phyloP scores from a whole-genome alignment of 2,329 filamentous ascomycete species.

The Onygena corvina region DNA sequence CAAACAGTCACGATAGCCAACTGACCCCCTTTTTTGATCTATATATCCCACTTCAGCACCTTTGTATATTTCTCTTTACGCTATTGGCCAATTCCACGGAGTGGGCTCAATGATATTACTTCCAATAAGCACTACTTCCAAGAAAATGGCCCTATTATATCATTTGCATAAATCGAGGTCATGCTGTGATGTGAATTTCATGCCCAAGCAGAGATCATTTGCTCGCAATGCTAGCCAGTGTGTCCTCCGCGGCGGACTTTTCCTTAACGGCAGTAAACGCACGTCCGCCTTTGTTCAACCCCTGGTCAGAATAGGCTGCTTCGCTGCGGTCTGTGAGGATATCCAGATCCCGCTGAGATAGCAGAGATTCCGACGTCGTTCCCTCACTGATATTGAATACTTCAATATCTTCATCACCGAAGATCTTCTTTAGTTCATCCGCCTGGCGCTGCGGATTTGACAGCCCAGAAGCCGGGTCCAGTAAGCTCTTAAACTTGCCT shows the following conservation, averaged over 20 bases:
- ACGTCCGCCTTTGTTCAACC: slow-evolving; percentile 47
- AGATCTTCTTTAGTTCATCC: slow-evolving; percentile 49
- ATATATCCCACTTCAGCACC: neutral
- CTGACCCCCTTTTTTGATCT: neutral
- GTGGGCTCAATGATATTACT: neutral
- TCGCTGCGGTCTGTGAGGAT: slow-evolving; percentile 65
- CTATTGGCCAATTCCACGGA: slow-evolving; percentile 9
- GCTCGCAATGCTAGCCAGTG: slow-evolving; percentile 14
- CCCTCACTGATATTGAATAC: slow-evolving; percentile 42
- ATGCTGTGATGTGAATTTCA: too few relatives aligned
- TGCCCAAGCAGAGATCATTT: too few relatives aligned
- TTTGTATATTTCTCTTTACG: neutral
- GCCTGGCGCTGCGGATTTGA: slow-evolving; percentile 40
- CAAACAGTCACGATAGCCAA: slow-evolving; percentile 35
- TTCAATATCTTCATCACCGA: slow-evolving; percentile 63
- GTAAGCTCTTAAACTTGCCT: slow-evolving; percentile 63
- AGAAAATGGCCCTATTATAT: too few relatives aligned
- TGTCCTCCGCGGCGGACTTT: slow-evolving; percentile 38
- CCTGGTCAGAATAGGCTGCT: slow-evolving; percentile 60
- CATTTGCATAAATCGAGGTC: too few relatives aligned
- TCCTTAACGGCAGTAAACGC: slow-evolving; percentile 71
- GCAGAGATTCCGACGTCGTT: slow-evolving; percentile 50
- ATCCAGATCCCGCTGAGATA: slow-evolving; percentile 64
- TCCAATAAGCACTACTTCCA: too few relatives aligned
- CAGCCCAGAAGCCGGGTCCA: slow-evolving; percentile 41